Percentiles rank a stretch among this genome's conserved stretches.
phyloP scores from a whole-genome alignment of 169 alveolate species.

The Eimeria mitis region DNA sequence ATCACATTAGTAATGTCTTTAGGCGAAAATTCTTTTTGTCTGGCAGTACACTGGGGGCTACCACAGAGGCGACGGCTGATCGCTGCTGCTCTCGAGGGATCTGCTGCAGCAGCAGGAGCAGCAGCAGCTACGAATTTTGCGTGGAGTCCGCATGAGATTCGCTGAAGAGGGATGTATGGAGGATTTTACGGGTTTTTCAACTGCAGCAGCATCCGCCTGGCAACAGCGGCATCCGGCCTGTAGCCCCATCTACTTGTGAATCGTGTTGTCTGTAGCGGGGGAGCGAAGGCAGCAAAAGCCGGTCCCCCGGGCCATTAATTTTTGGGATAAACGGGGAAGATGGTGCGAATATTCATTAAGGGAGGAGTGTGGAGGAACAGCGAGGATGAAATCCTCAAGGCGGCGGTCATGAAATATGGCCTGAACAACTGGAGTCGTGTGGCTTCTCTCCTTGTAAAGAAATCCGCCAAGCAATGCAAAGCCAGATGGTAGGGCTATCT shows the following conservation, averaged over 20 bases:
- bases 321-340: conserved; percentile 52
- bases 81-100: background rate
- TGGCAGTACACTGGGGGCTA: background rate
- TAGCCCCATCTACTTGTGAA: background rate
- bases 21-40: background rate
- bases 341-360: conserved; percentile 97
- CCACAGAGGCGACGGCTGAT: background rate
- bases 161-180: background rate
- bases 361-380: conserved; percentile 99
- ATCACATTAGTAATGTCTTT: background rate
- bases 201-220: background rate
- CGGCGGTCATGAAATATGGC: conserved; percentile 99
- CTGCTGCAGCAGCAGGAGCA: background rate
- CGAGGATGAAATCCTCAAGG: conserved; percentile 99
- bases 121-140: background rate
- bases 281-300: background rate
- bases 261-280: background rate
- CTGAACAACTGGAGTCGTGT: conserved; percentile 99
- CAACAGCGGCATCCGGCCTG: background rate
- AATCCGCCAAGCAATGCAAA: conserved; percentile 99
- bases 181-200: background rate
- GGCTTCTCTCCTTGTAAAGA: conserved; percentile 98
- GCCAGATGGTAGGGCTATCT: conserved; percentile 96
- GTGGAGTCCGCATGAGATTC: background rate
- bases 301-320: conserved; percentile 1